Conservation (phyloP, 75 land plant genomes). For the Isoetes taiwanensis region DNA sequence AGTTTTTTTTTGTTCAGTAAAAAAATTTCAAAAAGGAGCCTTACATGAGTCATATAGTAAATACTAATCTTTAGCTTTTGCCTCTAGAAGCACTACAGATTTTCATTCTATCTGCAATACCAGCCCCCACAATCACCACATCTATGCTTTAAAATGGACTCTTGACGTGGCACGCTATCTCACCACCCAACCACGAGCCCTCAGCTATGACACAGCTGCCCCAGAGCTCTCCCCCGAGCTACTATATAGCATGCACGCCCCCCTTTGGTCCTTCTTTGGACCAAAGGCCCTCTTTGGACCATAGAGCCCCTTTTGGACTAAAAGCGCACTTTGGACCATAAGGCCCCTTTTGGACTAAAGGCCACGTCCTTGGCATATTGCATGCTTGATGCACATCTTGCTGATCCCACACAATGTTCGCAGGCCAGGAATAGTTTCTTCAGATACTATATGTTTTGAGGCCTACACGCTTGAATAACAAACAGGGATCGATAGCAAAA, state of each 20-base stretch:
- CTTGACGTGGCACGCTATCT: too few species aligned
- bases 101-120: slow-evolving; percentile 2
- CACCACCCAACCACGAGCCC: too few species aligned
- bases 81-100: background rate
- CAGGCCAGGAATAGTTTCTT: background rate
- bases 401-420: slow-evolving; percentile 6
- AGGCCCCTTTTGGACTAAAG: too few species aligned
- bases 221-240: too few species aligned
- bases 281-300: slow-evolving; percentile 10
- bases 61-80: background rate
- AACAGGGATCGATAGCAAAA: too few species aligned
- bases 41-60: background rate
- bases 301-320: background rate
- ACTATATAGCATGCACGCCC: too few species aligned
- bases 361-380: too few species aligned
- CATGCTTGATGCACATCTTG: too few species aligned
- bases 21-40: background rate
- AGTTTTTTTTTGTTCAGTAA: background rate
- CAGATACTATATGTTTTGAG: too few species aligned
- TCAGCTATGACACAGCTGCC: too few species aligned
- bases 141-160: background rate
- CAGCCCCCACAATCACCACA: slow-evolving; percentile 2
- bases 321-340: background rate
- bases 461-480: too few species aligned
- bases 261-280: slow-evolving; percentile 20